Evolutionary conservation across 129 eudicot genomes (phyloP).

Genomic region (Flaveria robusta): DNA sequence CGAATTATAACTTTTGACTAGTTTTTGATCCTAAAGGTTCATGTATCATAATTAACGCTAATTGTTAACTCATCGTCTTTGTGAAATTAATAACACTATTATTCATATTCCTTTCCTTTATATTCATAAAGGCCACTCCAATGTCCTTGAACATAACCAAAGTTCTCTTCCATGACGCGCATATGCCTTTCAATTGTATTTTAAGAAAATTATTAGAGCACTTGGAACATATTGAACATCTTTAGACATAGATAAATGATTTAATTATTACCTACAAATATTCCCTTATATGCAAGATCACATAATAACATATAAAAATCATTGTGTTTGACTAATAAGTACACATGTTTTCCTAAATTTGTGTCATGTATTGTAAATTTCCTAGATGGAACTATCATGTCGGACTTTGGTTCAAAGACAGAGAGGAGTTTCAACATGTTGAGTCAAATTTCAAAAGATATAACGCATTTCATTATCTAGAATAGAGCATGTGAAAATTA

Average conservation of each 20-base stretch:
- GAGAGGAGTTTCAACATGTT: no score
- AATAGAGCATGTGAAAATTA: no score
- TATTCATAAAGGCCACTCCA: constrained; percentile 16
- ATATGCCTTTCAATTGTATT: constrained; percentile 26
- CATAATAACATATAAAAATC: background rate
- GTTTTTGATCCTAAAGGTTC: no score
- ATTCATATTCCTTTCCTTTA: constrained; percentile 28
- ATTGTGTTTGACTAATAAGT: background rate
- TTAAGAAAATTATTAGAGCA: constrained; percentile 19
- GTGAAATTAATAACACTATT: background rate
- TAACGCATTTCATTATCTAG: no score
- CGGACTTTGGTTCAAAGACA: no score
- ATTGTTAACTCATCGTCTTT: no score
- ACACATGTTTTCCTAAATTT: background rate
- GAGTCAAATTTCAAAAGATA: no score
- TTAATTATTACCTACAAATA: constrained; percentile 15
- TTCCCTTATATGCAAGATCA: constrained; percentile 11
- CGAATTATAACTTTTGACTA: no score
- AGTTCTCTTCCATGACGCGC: constrained; percentile 10
- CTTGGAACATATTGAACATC: constrained; percentile 35
- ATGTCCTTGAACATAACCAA: constrained; percentile 27
- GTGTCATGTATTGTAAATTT: background rate
- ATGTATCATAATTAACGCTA: no score
- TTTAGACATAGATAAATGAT: constrained; percentile 15
- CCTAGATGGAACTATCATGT: no score